phyloP scores from a whole-genome alignment of 78 protist species.

The Mastigamoeba balamuthi region DNA sequence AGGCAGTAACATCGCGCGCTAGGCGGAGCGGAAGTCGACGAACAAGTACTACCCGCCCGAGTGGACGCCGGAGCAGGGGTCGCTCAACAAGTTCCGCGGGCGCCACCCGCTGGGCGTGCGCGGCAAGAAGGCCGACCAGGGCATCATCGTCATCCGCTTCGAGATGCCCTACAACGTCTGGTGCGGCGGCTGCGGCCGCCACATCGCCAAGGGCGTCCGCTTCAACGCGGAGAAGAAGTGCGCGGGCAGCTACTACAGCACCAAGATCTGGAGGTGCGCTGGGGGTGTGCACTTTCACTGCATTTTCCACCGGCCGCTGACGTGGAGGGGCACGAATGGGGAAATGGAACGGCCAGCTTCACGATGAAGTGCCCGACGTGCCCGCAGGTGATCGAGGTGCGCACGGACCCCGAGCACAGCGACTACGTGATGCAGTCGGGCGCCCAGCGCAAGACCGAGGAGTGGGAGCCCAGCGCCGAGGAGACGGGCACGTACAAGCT shows the following conservation, averaged over 20 bases:
- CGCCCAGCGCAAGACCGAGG: conserved; percentile 7
- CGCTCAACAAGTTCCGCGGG: conserved; percentile 48
- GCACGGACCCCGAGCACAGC: conserved; percentile 65
- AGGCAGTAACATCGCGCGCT: too few relatives aligned
- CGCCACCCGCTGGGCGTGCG: conserved; percentile 61
- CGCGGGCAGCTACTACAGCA: conserved; percentile 57
- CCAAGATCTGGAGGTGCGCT: conserved; percentile 44
- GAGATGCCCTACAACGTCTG: conserved; percentile 77
- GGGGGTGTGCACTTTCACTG: too few relatives aligned
- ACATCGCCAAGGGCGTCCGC: conserved; percentile 76
- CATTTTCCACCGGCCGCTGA: too few relatives aligned
- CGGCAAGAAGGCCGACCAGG: conserved; percentile 47
- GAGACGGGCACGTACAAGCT: background rate
- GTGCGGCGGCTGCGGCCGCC: conserved; percentile 57
- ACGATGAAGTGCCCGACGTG: conserved; percentile 61
- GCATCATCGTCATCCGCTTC: conserved; percentile 60
- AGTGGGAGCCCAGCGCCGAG: conserved; percentile 1
- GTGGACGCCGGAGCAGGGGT: conserved; percentile 59
- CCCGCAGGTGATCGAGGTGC: conserved; percentile 34
- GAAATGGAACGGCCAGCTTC: too few relatives aligned
- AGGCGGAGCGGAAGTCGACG: conserved; percentile 24
- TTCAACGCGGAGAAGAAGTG: conserved; percentile 81
- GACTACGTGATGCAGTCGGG: conserved; percentile 37
- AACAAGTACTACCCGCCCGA: conserved; percentile 78
- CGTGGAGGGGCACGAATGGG: too few relatives aligned